Evolutionary conservation across 2,329 filamentous ascomycete genomes (phyloP).

Genomic region (Colletotrichum sp.): DNA sequence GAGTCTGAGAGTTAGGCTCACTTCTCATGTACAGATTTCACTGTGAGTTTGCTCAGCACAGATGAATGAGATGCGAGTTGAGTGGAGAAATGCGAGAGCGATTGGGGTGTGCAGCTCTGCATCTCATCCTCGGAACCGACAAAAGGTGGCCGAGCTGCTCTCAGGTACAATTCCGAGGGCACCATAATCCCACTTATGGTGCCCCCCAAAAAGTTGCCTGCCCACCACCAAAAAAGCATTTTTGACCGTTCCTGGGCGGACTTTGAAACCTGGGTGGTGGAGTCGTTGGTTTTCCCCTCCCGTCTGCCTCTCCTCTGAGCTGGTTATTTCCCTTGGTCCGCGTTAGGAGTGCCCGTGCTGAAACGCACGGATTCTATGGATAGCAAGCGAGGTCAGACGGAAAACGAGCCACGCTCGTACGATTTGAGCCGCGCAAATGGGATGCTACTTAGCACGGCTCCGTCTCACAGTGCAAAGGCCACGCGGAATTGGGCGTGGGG

Average conservation of each 20-base stretch:
- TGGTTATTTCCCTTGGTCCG: not conserved
- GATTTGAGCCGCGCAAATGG: not conserved
- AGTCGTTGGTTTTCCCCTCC: not conserved
- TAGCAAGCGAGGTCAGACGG: not conserved
- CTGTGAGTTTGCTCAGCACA: not conserved
- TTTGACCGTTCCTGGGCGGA: not conserved
- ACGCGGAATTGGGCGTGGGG: not conserved
- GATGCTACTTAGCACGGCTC: not conserved
- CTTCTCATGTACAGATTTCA: not conserved
- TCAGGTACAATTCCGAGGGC: not conserved
- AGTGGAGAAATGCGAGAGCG: not conserved
- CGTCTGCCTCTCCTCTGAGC: not conserved
- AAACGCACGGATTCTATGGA: constrained; percentile 7
- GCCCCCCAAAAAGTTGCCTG: not conserved
- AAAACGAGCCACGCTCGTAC: not conserved
- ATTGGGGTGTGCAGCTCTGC: not conserved
- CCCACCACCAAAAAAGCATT: not conserved
- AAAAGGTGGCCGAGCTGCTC: not conserved
- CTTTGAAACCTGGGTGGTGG: constrained; percentile 11
- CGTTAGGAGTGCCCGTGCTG: not conserved
- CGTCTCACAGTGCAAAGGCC: not conserved
- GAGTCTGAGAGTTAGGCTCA: not conserved
- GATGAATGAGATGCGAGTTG: not conserved
- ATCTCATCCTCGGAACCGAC: not conserved
- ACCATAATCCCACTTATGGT: not conserved